A percentile compares a stretch with the other conserved stretches of the same genome.
Conservation (phyloP, 495 filamentous ascomycete genomes). For the Platismatia glauca region DNA sequence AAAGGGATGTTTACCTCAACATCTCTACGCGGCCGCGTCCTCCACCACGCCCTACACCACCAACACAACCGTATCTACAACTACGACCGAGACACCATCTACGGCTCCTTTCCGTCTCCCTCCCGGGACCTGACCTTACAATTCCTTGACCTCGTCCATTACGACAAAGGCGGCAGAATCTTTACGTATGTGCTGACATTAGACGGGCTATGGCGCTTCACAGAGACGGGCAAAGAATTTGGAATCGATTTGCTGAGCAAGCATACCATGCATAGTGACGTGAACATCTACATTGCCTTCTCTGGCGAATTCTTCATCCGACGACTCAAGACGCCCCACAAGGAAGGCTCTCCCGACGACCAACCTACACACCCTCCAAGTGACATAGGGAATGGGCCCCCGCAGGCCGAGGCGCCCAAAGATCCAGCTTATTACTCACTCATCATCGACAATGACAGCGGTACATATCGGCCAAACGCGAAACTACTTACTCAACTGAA, state of each 20-base stretch:
- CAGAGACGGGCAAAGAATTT: constrained; percentile 90
- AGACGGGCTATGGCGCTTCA: constrained; percentile 78
- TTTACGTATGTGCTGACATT: constrained; percentile 90
- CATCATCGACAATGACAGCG: constrained; percentile 89
- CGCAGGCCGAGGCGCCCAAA: constrained; percentile 33
- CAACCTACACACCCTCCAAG: constrained; percentile 29
- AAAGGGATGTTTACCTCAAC: constrained; percentile 74
- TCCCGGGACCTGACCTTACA: constrained; percentile 57
- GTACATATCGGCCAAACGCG: constrained; percentile 82
- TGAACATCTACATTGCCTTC: constrained; percentile 80
- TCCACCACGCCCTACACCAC: constrained; percentile 79
- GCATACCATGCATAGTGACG: constrained; percentile 91
- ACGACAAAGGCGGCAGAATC: constrained; percentile 72
- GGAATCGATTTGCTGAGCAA: constrained; percentile 86
- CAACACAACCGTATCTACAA: constrained; percentile 87
- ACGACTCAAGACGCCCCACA: constrained; percentile 42
- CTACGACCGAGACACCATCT: constrained; percentile 62
- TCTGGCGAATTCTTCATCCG: constrained; percentile 90
- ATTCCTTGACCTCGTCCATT: constrained; percentile 80
- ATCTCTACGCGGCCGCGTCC: constrained; percentile 65
- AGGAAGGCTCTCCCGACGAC: constrained; percentile 22
- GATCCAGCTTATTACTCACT: constrained; percentile 71
- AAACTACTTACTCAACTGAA: constrained; percentile 60
- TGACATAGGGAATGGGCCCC: constrained; percentile 31
- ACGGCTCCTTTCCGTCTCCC: constrained; percentile 51